These are phyloP conservation scores for Centaurea solstitialis DNA, from an alignment of 129 eudicot species.

Conservation along the genomic window DNA sequence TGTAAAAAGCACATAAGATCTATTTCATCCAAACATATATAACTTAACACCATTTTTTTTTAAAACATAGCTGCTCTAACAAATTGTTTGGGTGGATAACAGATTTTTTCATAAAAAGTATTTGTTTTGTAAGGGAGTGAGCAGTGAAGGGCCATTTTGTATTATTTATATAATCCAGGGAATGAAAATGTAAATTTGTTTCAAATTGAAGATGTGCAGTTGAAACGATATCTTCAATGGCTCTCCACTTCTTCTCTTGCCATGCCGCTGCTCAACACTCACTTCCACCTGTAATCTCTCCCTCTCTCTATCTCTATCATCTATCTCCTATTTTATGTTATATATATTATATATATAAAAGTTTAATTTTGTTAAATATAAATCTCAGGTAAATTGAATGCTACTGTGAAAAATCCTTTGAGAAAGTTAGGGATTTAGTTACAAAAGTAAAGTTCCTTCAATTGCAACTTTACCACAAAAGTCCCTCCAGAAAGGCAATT, in stretches of 20 bases:
- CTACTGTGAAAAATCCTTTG: constrained; percentile 38
- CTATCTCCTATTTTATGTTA: too few species aligned
- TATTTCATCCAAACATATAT: too few species aligned
- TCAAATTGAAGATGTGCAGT: not conserved
- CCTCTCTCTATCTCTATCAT: not conserved
- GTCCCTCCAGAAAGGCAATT: constrained; percentile 77
- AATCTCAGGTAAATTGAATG: constrained; percentile 32
- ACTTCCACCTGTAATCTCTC: constrained; percentile 31
- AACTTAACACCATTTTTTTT: too few species aligned
- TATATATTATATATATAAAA: not conserved
- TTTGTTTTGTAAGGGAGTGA: not conserved
- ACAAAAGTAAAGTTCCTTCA: constrained; percentile 52
- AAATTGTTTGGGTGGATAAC: too few species aligned
- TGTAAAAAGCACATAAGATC: too few species aligned
- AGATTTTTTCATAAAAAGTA: not conserved
- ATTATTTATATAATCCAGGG: not conserved
- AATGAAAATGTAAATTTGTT: not conserved
- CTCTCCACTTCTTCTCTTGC: constrained; percentile 62
- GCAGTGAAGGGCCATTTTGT: not conserved
- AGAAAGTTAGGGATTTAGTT: constrained; percentile 55
- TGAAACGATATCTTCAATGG: constrained; percentile 36
- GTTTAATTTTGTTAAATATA: not conserved
- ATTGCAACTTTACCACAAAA: constrained; percentile 49
- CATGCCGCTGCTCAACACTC: constrained; percentile 47
- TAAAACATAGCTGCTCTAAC: too few species aligned